Conservation (phyloP, 805 yeast species). For the Candida golubevii region DNA sequence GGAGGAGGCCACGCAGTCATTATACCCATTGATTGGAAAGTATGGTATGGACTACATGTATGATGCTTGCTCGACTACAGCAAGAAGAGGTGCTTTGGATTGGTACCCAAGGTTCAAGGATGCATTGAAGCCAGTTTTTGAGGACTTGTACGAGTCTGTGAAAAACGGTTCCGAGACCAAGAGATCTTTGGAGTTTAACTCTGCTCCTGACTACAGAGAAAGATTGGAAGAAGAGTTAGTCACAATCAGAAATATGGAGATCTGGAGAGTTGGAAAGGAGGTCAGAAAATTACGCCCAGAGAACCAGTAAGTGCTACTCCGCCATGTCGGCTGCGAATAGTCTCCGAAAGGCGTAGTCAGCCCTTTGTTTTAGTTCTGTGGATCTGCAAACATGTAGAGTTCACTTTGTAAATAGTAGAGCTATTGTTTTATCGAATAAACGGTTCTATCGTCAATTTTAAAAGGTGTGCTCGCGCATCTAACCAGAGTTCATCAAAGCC, state of each 20-base stretch:
- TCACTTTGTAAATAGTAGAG: constrained; percentile 22
- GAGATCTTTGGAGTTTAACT: constrained; percentile 98
- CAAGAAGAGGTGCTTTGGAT: constrained; percentile 99
- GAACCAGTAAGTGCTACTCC: constrained; percentile 61
- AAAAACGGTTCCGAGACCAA: constrained; percentile 96
- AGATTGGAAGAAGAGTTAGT: constrained; percentile 91
- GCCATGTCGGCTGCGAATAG: constrained; percentile 21
- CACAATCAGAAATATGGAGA: constrained; percentile 94
- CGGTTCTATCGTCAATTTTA: constrained; percentile 17
- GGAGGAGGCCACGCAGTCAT: constrained; percentile 99
- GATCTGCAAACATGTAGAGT: not conserved
- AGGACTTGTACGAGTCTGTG: constrained; percentile 91
- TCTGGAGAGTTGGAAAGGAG: constrained; percentile 99
- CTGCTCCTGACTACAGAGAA: constrained; percentile 96
- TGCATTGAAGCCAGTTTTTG: constrained; percentile 97
- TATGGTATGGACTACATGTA: constrained; percentile 99
- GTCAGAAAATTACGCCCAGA: constrained; percentile 99
- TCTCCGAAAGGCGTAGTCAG: constrained; percentile 37
- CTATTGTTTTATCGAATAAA: constrained; percentile 44
- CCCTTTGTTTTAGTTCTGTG: constrained; percentile 16
- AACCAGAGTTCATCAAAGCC: too few relatives aligned
- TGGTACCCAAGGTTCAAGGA: constrained; percentile 99
- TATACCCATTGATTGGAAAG: constrained; percentile 98
- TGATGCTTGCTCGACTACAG: constrained; percentile 99
- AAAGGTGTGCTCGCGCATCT: too few relatives aligned